Conservation (phyloP, 768 basidiomycete genomes). For the Lactifluus subvellereus region DNA sequence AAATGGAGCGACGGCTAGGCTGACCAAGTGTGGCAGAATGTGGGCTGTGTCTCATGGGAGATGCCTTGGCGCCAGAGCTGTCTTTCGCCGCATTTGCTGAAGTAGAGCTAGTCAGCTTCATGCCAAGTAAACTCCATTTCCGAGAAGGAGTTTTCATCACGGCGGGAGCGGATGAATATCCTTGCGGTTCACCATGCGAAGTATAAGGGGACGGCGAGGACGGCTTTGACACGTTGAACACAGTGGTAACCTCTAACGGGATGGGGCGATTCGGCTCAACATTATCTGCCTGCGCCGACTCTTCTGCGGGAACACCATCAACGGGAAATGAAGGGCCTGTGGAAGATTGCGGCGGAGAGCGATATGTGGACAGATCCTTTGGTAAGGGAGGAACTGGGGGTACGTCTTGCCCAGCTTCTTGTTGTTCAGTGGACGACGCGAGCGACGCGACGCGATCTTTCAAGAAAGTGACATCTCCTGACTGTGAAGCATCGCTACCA, state of each 20-base stretch:
- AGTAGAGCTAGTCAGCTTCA: conserved; percentile 64
- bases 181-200: conserved; percentile 24
- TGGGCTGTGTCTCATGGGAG: conserved; percentile 59
- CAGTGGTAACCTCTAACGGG: conserved; percentile 47
- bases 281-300: conserved; percentile 39
- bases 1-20: conserved; percentile 60
- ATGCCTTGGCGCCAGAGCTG: conserved; percentile 38
- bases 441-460: conserved; percentile 66
- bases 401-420: conserved; percentile 56
- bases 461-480: conserved; percentile 54
- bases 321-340: conserved; percentile 46
- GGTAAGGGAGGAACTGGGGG: conserved; percentile 92
- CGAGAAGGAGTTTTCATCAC: conserved; percentile 80
- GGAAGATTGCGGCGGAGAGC: conserved; percentile 61
- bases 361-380: conserved; percentile 78
- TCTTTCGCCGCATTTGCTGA: conserved; percentile 51
- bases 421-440: conserved; percentile 50
- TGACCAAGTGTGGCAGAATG: conserved; percentile 62
- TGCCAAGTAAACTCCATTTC: conserved; percentile 90
- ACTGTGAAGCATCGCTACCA: conserved; percentile 75
- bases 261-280: conserved; percentile 43
- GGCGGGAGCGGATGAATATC: conserved; percentile 41
- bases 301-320: conserved; percentile 35
- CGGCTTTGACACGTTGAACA: conserved; percentile 30
- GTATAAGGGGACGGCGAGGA: conserved; percentile 29